Conservation (phyloP, 306 rosid genomes). For the Quercus engelmannii region DNA sequence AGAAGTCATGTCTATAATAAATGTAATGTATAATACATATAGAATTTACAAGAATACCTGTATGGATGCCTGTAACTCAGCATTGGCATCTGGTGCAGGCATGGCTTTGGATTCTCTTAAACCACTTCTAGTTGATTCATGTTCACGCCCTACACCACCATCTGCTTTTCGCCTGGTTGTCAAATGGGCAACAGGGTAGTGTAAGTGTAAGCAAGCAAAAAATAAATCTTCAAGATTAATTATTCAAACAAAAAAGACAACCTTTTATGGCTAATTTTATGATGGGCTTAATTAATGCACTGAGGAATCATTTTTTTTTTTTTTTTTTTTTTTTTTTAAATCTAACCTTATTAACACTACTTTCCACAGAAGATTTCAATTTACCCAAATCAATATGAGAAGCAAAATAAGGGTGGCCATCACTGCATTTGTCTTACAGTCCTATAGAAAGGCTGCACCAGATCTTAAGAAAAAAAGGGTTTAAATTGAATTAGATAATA, state of each 20-base stretch:
- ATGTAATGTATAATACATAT: slow-evolving; percentile 5
- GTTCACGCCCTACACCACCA: slow-evolving; percentile 37
- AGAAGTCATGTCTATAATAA: not conserved
- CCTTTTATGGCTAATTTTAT: not conserved
- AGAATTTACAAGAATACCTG: slow-evolving; percentile 35
- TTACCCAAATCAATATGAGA: not conserved
- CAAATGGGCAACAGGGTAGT: slow-evolving; percentile 19
- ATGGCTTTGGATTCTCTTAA: slow-evolving; percentile 41
- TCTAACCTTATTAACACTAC: not conserved
- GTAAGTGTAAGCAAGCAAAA: not conserved
- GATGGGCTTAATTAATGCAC: not conserved
- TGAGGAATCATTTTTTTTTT: not conserved
- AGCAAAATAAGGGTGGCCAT: not conserved
- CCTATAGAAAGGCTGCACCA: slow-evolving; percentile 8
- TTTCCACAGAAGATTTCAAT: not conserved
- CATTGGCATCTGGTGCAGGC: slow-evolving; percentile 54
- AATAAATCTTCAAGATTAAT: not conserved
- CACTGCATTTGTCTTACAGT: not conserved
- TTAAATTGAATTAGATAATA: slow-evolving; percentile 1
- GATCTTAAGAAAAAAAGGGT: slow-evolving; percentile 11
- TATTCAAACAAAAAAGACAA: slow-evolving; percentile 3
- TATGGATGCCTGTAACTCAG: slow-evolving; percentile 41
- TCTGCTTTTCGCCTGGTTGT: slow-evolving; percentile 45
- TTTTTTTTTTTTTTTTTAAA: not conserved
- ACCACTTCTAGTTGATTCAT: slow-evolving; percentile 29